Percentiles rank a stretch among this genome's conserved stretches.
phyloP scores from a whole-genome alignment of 164 flowering plant species.

The Chloranthus sessilifolius region DNA sequence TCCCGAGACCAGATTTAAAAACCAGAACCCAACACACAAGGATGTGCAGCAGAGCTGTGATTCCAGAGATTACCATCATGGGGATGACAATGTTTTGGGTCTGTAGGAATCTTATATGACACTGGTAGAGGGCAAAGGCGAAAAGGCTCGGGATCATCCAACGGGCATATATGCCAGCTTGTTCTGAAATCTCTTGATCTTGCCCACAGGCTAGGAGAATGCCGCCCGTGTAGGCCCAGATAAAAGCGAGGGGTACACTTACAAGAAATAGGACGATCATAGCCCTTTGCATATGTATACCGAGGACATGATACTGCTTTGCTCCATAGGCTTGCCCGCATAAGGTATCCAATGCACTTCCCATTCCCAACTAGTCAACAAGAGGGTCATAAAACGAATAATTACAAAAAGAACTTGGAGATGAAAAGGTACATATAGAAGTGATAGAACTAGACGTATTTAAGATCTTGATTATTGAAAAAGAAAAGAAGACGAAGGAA shows the following conservation, averaged over 20 bases:
- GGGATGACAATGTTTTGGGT: conserved; percentile 20
- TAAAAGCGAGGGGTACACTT: conserved; percentile 12
- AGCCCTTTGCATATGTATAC: conserved; percentile 18
- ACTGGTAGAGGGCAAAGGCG: conserved; percentile 14
- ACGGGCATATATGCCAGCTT: conserved; percentile 14
- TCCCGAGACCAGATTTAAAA: conserved; percentile 14
- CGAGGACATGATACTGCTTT: conserved; percentile 21
- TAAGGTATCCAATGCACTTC: conserved; percentile 15
- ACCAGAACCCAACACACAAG: conserved; percentile 14
- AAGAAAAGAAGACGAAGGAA: neutral
- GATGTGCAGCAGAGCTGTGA: conserved; percentile 10
- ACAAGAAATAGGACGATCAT: conserved; percentile 13
- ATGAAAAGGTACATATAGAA: neutral
- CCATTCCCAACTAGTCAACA: conserved; percentile 12
- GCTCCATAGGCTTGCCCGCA: conserved; percentile 23
- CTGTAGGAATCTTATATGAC: conserved; percentile 16
- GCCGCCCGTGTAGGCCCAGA: conserved; percentile 7
- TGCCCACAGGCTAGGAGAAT: conserved; percentile 14
- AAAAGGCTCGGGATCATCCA: conserved; percentile 20
- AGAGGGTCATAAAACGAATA: neutral
- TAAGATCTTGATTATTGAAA: too few relatives aligned
- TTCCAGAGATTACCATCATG: conserved; percentile 17
- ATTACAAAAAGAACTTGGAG: neutral
- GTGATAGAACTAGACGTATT: neutral
- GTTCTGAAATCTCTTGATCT: conserved; percentile 16